Conservation (phyloP, 495 filamentous ascomycete species). For the Daldinia decipiens region DNA sequence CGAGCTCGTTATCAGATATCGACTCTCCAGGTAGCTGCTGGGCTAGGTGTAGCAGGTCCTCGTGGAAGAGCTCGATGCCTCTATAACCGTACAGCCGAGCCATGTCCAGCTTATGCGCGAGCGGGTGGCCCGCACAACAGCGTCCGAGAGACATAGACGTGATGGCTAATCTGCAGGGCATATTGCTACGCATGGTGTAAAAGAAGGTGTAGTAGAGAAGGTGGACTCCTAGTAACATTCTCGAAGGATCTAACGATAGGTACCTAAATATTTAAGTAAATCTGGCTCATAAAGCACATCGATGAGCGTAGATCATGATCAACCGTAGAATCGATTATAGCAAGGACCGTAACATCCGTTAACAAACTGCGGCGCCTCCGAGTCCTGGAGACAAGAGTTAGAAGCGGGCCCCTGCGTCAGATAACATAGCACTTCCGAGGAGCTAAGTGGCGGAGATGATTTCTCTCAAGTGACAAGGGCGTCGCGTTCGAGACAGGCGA, state of each 20-base stretch:
- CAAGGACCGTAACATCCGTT: constrained; percentile 6
- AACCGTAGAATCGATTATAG: background rate
- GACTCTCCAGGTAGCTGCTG: constrained; percentile 44
- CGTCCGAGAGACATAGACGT: constrained; percentile 80
- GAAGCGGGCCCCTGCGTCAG: constrained; percentile 41
- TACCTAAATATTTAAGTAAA: background rate
- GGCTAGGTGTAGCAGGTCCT: constrained; percentile 76
- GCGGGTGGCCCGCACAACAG: constrained; percentile 62
- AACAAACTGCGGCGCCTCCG: constrained; percentile 1
- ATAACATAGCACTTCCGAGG: constrained; percentile 22
- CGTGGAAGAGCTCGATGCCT: constrained; percentile 82
- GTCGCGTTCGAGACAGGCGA: no score
- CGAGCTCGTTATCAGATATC: constrained; percentile 58
- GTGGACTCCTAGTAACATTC: background rate
- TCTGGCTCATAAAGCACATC: background rate
- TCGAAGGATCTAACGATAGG: background rate
- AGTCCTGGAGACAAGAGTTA: constrained; percentile 9
- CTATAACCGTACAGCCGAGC: constrained; percentile 72
- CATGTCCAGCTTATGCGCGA: constrained; percentile 71
- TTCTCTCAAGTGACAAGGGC: background rate
- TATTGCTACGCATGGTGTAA: constrained; percentile 20
- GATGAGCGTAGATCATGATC: background rate
- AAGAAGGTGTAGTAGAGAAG: background rate
- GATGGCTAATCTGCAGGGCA: constrained; percentile 62
- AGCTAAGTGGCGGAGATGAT: background rate